phyloP scores from a whole-genome alignment of 441 rosid genomes.

The Gossypium schwendimanii region DNA sequence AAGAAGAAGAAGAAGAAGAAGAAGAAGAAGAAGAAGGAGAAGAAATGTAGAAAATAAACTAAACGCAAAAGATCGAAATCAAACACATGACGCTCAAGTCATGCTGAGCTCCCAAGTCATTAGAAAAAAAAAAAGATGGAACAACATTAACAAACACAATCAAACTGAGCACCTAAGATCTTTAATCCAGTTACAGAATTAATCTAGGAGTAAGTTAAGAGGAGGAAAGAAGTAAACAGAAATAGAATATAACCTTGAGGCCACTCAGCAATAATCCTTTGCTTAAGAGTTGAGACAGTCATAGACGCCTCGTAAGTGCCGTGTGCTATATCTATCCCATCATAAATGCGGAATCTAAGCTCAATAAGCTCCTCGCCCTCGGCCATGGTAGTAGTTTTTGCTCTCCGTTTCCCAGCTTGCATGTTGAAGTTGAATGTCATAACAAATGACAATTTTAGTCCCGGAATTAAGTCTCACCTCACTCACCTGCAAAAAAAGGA shows the following conservation, averaged over 20 bases:
- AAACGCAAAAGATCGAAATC: neutral
- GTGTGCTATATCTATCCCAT: conserved; percentile 42
- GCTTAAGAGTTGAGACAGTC: conserved; percentile 35
- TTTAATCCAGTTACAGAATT: neutral
- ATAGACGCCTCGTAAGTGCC: conserved; percentile 28
- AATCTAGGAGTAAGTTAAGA: neutral
- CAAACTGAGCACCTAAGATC: neutral
- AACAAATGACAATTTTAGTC: conserved; percentile 9
- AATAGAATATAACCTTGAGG: conserved; percentile 30
- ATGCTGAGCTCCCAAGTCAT: neutral
- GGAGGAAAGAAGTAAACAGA: neutral
- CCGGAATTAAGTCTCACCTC: conserved; percentile 14
- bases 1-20: too few relatives aligned
- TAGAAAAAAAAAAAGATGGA: neutral
- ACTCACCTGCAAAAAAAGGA: conserved; percentile 19
- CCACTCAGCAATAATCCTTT: conserved; percentile 39
- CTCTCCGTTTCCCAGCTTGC: conserved; percentile 20
- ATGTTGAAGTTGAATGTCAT: conserved; percentile 10
- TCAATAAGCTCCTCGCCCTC: conserved; percentile 26
- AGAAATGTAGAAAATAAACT: neutral
- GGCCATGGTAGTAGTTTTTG: conserved; percentile 15
- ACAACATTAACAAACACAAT: neutral
- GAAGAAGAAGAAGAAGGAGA: too few relatives aligned
- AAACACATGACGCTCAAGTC: neutral
- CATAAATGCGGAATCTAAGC: conserved; percentile 40